Percentiles rank a stretch among this genome's conserved stretches.
Evolutionary conservation across 768 basidiomycete genomes (phyloP).

Genomic region (Chiua virens): DNA sequence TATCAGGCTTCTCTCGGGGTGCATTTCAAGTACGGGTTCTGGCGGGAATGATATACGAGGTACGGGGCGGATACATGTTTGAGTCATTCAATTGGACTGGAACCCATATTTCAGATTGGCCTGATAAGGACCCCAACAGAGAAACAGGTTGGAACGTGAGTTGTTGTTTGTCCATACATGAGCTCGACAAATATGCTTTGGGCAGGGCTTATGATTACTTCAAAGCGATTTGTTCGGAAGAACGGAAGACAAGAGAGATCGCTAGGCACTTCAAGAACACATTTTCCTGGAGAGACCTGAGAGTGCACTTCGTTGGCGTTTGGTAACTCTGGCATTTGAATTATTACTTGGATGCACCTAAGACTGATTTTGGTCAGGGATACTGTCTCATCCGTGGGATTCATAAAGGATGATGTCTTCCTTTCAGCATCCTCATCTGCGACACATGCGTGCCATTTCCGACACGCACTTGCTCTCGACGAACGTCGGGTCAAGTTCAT

Average conservation of each 20-base stretch:
- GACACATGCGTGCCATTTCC: slow-evolving; percentile 55
- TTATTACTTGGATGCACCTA: background rate
- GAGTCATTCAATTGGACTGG: background rate
- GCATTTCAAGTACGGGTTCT: slow-evolving; percentile 41
- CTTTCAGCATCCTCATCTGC: slow-evolving; percentile 61
- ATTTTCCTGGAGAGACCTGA: slow-evolving; percentile 42
- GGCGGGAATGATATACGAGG: slow-evolving; percentile 41
- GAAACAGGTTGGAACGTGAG: slow-evolving; percentile 31
- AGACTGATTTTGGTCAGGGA: slow-evolving; percentile 44
- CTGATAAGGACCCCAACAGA: slow-evolving; percentile 30
- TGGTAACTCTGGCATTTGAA: slow-evolving; percentile 44
- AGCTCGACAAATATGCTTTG: background rate
- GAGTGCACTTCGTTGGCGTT: slow-evolving; percentile 53
- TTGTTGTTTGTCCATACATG: background rate
- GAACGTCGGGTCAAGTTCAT: slow-evolving; percentile 63
- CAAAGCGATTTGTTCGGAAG: slow-evolving; percentile 10
- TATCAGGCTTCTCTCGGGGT: slow-evolving; percentile 44
- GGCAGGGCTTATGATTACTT: slow-evolving; percentile 18
- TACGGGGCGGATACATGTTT: background rate
- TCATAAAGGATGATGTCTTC: slow-evolving; percentile 43
- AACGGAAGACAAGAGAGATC: slow-evolving; percentile 14
- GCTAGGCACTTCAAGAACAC: slow-evolving; percentile 42
- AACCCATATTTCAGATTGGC: slow-evolving; percentile 29
- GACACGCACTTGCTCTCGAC: slow-evolving; percentile 66
- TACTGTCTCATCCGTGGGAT: slow-evolving; percentile 63